phyloP scores from a whole-genome alignment of 2,329 filamentous ascomycete species.

The Arthrobotrys pseudoclavata region DNA sequence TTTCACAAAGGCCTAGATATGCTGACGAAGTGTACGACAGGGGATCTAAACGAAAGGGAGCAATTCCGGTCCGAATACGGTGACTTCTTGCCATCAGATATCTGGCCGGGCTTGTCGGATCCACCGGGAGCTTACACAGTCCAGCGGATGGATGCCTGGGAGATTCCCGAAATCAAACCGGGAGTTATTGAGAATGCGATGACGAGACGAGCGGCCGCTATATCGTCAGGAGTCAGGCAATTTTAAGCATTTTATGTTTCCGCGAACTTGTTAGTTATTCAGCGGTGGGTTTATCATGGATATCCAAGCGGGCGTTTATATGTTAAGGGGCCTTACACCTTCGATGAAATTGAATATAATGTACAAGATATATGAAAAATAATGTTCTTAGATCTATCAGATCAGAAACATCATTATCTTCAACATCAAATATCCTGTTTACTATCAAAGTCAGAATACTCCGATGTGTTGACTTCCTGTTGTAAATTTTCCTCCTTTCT shows the following conservation, averaged over 20 bases:
- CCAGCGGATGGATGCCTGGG: slow-evolving; percentile 60
- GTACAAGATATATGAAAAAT: not conserved
- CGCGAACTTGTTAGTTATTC: slow-evolving; percentile 14
- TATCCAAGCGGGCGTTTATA: slow-evolving; percentile 23
- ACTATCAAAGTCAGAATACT: too few species aligned
- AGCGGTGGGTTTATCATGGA: slow-evolving; percentile 11
- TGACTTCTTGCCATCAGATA: slow-evolving; percentile 86
- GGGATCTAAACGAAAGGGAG: slow-evolving; percentile 80
- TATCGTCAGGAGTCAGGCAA: slow-evolving; percentile 49
- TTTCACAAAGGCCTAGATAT: not conserved
- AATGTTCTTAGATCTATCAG: not conserved
- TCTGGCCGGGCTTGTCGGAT: slow-evolving; percentile 81
- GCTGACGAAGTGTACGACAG: slow-evolving; percentile 31
- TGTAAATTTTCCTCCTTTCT: slow-evolving; percentile 37
- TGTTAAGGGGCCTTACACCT: not conserved
- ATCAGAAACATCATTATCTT: not conserved
- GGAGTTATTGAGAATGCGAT: slow-evolving; percentile 58
- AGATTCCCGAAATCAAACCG: slow-evolving; percentile 51
- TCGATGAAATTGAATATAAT: not conserved
- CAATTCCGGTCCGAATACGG: slow-evolving; percentile 85
- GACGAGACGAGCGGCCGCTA: slow-evolving; percentile 46
- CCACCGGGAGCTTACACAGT: slow-evolving; percentile 66
- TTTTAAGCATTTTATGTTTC: slow-evolving; percentile 19
- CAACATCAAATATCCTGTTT: not conserved
- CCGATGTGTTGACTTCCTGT: slow-evolving; percentile 45